Base-by-base conservation (phyloP, 2,329 filamentous ascomycete genomes). In the Botryotinia calthae region DNA sequence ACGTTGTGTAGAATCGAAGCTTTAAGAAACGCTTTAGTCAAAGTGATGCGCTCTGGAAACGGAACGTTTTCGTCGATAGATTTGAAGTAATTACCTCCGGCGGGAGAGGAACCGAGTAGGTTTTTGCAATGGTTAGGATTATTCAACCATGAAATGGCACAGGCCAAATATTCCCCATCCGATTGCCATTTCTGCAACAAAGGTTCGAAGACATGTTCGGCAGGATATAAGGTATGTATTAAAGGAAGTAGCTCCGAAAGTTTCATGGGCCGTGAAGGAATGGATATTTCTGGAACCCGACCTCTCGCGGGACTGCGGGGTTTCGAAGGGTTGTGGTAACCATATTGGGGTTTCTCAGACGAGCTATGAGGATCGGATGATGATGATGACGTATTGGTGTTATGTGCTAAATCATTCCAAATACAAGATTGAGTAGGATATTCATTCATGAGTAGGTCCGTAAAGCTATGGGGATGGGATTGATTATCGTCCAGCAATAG, bases 41-140 rank as follows among this genome's bases (percentile, higher is more conserved):
- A 59, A 34, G 70, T 42, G 34, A 77, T 62, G 25, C 75, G 74
- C 54, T 78, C 75, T 16, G 76, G 62, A 4, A 54, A 59, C 40
- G 76, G 72, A 42, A 78, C 76, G 42, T 74, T 71, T 16, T 73
- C 71, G 44, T 76, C 76, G 31, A 78, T 76, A 25, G 76, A 40
- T 31, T 75, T 70, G 51, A 78, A 78, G 14, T 77, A 56, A 34
- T 74, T 73, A 6, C 75, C 73, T 28, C 71, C 67, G 42, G 71
- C 67, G 34, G 63, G 58, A 31, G 34, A 34, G 5, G 73, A 69
- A 40, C 54, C 73, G 12, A 71, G 73, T 34, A 74, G 63, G 7
- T 72, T 37, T 56, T 59, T 66, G 67, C 72, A 74, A 40, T 74
- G 56, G 8, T 2, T 61, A 8, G 69, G 74, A 40, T 73, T 68